Conservation (phyloP, 2,329 filamentous ascomycete genomes). For the Gyromitra esculenta region DNA sequence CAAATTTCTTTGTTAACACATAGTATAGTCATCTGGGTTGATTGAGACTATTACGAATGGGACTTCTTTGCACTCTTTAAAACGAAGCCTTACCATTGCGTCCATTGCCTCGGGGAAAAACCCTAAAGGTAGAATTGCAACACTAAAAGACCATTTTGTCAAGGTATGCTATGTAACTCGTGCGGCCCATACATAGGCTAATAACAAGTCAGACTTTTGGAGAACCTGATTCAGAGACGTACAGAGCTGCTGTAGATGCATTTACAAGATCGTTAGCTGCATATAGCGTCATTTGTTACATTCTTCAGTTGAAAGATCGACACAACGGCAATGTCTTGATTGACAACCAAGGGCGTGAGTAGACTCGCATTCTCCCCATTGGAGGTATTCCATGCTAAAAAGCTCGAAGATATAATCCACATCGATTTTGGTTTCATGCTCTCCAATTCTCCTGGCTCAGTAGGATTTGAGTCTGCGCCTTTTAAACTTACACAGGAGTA, state of each 20-base stretch:
- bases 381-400: constrained; percentile 14
- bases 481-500: constrained; percentile 90
- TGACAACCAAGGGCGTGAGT: constrained; percentile 75
- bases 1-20: constrained; percentile 41
- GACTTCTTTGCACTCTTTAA: constrained; percentile 85
- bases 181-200: constrained; percentile 10
- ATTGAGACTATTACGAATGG: constrained; percentile 91
- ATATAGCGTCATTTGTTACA: constrained; percentile 85
- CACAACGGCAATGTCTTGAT: constrained; percentile 89
- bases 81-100: constrained; percentile 80
- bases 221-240: constrained; percentile 73
- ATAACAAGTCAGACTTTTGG: constrained; percentile 69
- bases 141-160: constrained; percentile 81
- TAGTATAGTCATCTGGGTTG: constrained; percentile 72
- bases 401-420: constrained; percentile 73
- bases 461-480: constrained; percentile 85
- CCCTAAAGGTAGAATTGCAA: constrained; percentile 78
- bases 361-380: background rate
- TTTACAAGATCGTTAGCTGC: constrained; percentile 84
- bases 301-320: constrained; percentile 84
- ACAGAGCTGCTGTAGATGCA: constrained; percentile 76
- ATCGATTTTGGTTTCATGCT: constrained; percentile 93
- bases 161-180: constrained; percentile 63
- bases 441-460: constrained; percentile 83
- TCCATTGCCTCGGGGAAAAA: constrained; percentile 78